Evolutionary conservation across 2,329 filamentous ascomycete genomes (phyloP), one percentile per base, ranked within the genome.

Genomic region (Coccinonectria pachysandricola): DNA sequence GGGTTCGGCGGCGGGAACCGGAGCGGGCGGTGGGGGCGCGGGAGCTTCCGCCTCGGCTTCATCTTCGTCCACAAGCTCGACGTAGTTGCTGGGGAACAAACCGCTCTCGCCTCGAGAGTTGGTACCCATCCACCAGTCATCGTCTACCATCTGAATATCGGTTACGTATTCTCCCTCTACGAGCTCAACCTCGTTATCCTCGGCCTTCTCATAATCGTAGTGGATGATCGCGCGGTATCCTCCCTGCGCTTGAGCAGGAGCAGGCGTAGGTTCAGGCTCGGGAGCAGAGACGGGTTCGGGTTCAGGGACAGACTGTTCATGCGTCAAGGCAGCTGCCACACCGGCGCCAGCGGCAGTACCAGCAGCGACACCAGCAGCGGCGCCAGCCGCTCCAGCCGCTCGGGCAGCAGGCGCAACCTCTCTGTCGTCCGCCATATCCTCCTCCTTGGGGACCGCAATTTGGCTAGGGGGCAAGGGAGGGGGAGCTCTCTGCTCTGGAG

Each of bases 61-160:
- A 13, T 80, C 78, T 18, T 71, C 78, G 19, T 81, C 79, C 15
- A 91, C 65, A 12, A 94, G 56, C 53, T 94, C 86, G 27, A 98
- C 88, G 42, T 98, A 98, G 64, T 95, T 96, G 61, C 84, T 91
- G 5, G 91, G 91, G 67, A 98, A 96, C 18, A 98, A 66, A 24
- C 91, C 91, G 32, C 68, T 78, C 55, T 95, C 85, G 43, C 91
- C 91, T 35, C 65, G 68, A 12, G 69, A 62, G 60, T 96, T 98
- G 40, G 80, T 83, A 21, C 92, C 91, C 71, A 94, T 81, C 91
- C 91, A 98, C 91, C 91, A 98, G 52, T 98, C 88, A 26, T 92
- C 81, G 44, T 96, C 91, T 3, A 98, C 85, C 82, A 92, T 92
- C 37, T 96, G 85, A 46, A 98, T 94, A 50, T 94, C 79, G 13